phyloP scores from a whole-genome alignment of 805 yeast species.

The Saccharomycopsis lassenensis region DNA sequence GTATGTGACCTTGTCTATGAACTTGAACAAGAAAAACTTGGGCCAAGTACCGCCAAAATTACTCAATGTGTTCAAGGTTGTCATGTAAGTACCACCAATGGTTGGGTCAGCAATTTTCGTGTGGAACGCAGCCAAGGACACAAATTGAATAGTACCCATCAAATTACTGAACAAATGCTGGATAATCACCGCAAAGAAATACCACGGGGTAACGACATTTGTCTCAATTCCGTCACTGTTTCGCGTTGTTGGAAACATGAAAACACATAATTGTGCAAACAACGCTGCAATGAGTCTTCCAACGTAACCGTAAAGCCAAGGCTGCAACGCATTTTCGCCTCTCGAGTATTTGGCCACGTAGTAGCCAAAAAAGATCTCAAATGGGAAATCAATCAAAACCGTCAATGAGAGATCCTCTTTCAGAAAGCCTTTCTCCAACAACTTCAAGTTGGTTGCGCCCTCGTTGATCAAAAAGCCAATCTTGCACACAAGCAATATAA shows the following conservation, averaged over 20 bases:
- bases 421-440: conserved; percentile 82
- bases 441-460: conserved; percentile 85
- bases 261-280: conserved; percentile 64
- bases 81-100: conserved; percentile 98
- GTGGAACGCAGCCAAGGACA: conserved; percentile 88
- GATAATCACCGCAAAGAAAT: conserved; percentile 61
- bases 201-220: conserved; percentile 35
- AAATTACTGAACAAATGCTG: conserved; percentile 83
- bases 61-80: conserved; percentile 81
- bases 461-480: conserved; percentile 94
- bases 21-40: conserved; percentile 58
- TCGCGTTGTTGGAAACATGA: conserved; percentile 46
- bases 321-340: conserved; percentile 59
- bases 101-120: conserved; percentile 91
- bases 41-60: conserved; percentile 99
- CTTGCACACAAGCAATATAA: conserved; percentile 70
- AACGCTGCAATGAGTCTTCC: conserved; percentile 73
- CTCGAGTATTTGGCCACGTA: conserved; percentile 93
- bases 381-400: conserved; percentile 89
- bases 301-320: conserved; percentile 82
- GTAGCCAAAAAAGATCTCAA: conserved; percentile 89
- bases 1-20: conserved; percentile 70
- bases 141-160: conserved; percentile 93
- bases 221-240: conserved; percentile 25
- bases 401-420: conserved; percentile 91